phyloP scores from a whole-genome alignment of 768 basidiomycete genomes.

The Lentinula edodes region DNA sequence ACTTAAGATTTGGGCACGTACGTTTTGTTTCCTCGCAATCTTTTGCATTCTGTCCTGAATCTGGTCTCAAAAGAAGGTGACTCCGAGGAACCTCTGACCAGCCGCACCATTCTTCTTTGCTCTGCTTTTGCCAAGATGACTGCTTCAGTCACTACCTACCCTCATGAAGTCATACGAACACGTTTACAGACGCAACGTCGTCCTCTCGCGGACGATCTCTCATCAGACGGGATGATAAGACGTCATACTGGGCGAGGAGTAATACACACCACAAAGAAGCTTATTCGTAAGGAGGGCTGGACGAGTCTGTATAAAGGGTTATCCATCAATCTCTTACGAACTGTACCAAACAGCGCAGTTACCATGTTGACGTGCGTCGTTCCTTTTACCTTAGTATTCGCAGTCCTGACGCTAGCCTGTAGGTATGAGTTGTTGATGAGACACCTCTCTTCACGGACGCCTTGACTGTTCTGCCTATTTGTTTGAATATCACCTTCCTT shows the following conservation, averaged over 20 bases:
- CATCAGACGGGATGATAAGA: conserved; percentile 59
- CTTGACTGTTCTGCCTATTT: conserved; percentile 6
- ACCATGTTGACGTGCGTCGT: conserved; percentile 83
- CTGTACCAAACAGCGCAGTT: conserved; percentile 94
- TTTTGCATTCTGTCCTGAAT: conserved; percentile 7
- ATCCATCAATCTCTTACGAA: conserved; percentile 89
- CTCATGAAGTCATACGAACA: conserved; percentile 99
- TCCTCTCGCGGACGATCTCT: conserved; percentile 52
- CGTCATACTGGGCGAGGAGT: conserved; percentile 57
- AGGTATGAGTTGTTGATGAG: conserved; percentile 55
- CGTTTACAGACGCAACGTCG: conserved; percentile 83
- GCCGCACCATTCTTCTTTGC: conserved; percentile 74
- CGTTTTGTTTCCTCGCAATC: conserved; percentile 27
- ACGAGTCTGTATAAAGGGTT: conserved; percentile 87
- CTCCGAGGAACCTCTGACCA: conserved; percentile 44
- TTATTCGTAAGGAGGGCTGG: conserved; percentile 83
- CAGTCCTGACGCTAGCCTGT: neutral
- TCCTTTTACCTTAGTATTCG: neutral
- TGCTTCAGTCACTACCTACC: conserved; percentile 92
- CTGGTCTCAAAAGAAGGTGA: conserved; percentile 30
- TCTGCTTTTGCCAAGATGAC: conserved; percentile 95
- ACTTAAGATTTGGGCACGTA: conserved; percentile 82
- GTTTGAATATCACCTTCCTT: neutral
- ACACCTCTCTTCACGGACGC: conserved; percentile 35
- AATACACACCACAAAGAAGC: conserved; percentile 63